phyloP scores from a whole-genome alignment of 2,329 filamentous ascomycete genomes.

The Graphiopsis chlorocephala region DNA sequence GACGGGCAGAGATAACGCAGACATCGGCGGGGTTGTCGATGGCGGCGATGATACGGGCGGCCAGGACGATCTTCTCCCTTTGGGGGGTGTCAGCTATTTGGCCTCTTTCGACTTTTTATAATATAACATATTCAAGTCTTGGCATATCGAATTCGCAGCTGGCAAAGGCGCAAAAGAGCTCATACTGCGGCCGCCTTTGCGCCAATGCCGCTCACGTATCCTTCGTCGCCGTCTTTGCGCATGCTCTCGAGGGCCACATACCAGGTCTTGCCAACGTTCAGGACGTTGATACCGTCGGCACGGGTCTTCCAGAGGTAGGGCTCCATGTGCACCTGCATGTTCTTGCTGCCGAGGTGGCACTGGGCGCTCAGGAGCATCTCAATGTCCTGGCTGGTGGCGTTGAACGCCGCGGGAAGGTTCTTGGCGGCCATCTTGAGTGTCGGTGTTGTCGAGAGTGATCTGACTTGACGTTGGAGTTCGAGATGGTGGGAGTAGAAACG shows the following conservation, averaged over 20 bases:
- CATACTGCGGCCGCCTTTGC: neutral
- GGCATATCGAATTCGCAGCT: conserved; percentile 1
- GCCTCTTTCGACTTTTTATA: neutral
- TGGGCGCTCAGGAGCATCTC: conserved; percentile 99
- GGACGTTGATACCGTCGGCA: conserved; percentile 94
- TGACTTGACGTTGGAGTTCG: conserved; percentile 15
- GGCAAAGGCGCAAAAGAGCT: conserved; percentile 2
- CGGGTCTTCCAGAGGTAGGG: conserved; percentile 99
- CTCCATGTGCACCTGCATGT: conserved; percentile 99
- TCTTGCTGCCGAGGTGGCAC: conserved; percentile 96
- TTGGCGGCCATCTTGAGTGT: conserved; percentile 81
- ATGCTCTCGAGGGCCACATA: conserved; percentile 48
- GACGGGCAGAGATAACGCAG: conserved; percentile 98
- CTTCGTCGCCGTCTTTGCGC: conserved; percentile 1
- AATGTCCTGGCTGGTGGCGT: conserved; percentile 96
- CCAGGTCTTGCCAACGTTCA: conserved; percentile 99
- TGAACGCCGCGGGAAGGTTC: conserved; percentile 93
- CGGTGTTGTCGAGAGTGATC: conserved; percentile 36
- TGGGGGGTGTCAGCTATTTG: conserved; percentile 8
- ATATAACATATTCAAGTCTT: neutral
- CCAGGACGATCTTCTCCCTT: conserved; percentile 99
- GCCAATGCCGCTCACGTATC: neutral
- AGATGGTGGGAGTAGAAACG: conserved; percentile 11
- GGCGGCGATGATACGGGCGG: conserved; percentile 96
- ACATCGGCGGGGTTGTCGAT: conserved; percentile 99